These are phyloP conservation scores for Chloranthus sessilifolius DNA, from an alignment of 164 flowering plant genomes.

Conservation along the genomic window DNA sequence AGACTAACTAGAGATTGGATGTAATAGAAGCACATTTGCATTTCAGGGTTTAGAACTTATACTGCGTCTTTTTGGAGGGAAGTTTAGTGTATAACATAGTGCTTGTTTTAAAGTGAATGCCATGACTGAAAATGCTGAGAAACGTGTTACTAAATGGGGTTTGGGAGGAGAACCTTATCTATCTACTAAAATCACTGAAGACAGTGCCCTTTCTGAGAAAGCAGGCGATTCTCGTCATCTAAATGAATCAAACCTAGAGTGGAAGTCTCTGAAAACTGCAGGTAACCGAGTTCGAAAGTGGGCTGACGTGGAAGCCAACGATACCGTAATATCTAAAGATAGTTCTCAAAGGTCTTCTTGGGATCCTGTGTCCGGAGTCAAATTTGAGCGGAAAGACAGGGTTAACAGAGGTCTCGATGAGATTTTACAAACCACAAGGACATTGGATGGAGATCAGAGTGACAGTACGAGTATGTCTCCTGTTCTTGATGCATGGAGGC, in stretches of 20 bases:
- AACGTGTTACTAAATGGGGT: constrained; percentile 55
- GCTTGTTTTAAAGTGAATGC: constrained; percentile 4
- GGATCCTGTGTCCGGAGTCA: constrained; percentile 28
- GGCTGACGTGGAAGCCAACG: constrained; percentile 18
- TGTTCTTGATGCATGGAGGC: constrained; percentile 49
- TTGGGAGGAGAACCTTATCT: constrained; percentile 29
- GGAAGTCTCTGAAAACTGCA: constrained; percentile 12
- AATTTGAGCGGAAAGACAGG: constrained; percentile 26
- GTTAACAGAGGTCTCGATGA: constrained; percentile 14
- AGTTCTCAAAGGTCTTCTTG: constrained; percentile 19
- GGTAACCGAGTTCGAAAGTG: constrained; percentile 23
- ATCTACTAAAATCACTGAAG: constrained; percentile 22
- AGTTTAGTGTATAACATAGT: constrained; percentile 2
- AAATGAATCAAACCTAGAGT: constrained; percentile 12
- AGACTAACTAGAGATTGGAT: too few species aligned
- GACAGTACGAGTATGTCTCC: constrained; percentile 42
- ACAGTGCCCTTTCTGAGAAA: constrained; percentile 21
- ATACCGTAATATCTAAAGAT: constrained; percentile 17
- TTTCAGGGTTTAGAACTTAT: constrained; percentile 3
- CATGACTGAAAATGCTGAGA: constrained; percentile 32
- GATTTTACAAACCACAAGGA: constrained; percentile 10
- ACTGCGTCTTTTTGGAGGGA: constrained; percentile 4
- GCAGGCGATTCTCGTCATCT: constrained; percentile 21
- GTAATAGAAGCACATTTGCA: too few species aligned
- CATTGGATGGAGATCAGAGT: constrained; percentile 30